Evolutionary conservation across 495 filamentous ascomycete genomes (phyloP).

Genomic region (Trichoderma erinaceum): DNA sequence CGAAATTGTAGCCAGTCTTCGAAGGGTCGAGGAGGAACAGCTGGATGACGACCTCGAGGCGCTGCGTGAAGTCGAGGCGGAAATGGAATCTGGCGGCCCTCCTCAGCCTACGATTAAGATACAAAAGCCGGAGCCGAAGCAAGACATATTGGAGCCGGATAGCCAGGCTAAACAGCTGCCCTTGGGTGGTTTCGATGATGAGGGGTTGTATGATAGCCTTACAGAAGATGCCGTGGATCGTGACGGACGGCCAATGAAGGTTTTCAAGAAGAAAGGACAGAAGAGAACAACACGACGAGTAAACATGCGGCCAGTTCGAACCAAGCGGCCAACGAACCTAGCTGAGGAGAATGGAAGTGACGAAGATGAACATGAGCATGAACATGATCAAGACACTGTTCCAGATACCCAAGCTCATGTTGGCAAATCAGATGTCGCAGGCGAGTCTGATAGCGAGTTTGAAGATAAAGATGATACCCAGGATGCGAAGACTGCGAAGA

Average conservation of each 20-base stretch:
- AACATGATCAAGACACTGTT: slow-evolving; percentile 38
- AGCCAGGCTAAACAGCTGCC: slow-evolving; percentile 48
- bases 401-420: slow-evolving; percentile 21
- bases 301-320: slow-evolving; percentile 56
- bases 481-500: slow-evolving; percentile 26
- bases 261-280: slow-evolving; percentile 88
- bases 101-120: slow-evolving; percentile 17
- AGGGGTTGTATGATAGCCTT: slow-evolving; percentile 42
- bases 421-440: slow-evolving; percentile 14
- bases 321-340: slow-evolving; percentile 33
- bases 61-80: slow-evolving; percentile 69
- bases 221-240: slow-evolving; percentile 40
- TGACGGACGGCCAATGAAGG: slow-evolving; percentile 45
- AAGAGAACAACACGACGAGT: slow-evolving; percentile 77
- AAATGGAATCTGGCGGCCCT: slow-evolving; percentile 17
- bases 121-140: slow-evolving; percentile 19
- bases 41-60: slow-evolving; percentile 75
- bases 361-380: slow-evolving; percentile 9
- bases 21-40: slow-evolving; percentile 72
- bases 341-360: slow-evolving; percentile 23
- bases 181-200: slow-evolving; percentile 58
- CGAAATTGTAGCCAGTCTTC: slow-evolving; percentile 67
- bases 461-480: slow-evolving; percentile 27
- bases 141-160: slow-evolving; percentile 52
- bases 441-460: slow-evolving; percentile 20